Evolutionary conservation across 441 rosid species (phyloP).

Genomic region (Jatropha multifida): DNA sequence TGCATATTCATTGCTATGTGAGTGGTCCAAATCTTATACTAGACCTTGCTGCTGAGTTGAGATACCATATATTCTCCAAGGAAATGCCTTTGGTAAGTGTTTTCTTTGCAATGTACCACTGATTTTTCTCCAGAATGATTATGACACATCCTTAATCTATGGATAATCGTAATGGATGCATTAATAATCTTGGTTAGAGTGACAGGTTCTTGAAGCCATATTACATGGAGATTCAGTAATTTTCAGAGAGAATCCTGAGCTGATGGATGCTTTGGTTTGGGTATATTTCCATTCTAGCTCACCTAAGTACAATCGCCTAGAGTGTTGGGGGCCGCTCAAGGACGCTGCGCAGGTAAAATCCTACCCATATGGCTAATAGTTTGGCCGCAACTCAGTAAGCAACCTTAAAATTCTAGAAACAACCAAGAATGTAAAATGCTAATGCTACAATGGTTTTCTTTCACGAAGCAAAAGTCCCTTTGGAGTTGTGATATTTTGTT

Average conservation of each 20-base stretch:
- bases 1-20: conserved; percentile 75
- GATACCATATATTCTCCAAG: conserved; percentile 90
- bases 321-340: conserved; percentile 80
- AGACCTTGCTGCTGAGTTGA: conserved; percentile 78
- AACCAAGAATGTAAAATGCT: too few species aligned
- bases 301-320: conserved; percentile 60
- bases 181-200: conserved; percentile 1
- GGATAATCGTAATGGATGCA: neutral
- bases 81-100: conserved; percentile 78
- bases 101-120: neutral
- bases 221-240: conserved; percentile 64
- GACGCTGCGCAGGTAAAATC: conserved; percentile 64
- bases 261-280: conserved; percentile 64
- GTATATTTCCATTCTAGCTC: conserved; percentile 82
- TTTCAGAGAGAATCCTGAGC: conserved; percentile 63
- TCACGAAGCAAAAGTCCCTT: too few species aligned
- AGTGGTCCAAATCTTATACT: conserved; percentile 64
- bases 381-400: too few species aligned
- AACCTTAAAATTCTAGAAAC: too few species aligned
- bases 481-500: too few species aligned
- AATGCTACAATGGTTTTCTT: too few species aligned
- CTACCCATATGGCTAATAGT: neutral
- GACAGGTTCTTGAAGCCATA: conserved; percentile 71
- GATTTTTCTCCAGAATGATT: neutral
- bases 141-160: neutral